phyloP scores from a whole-genome alignment of 2,329 filamentous ascomycete genomes.

The Fusarium euwallaceae region DNA sequence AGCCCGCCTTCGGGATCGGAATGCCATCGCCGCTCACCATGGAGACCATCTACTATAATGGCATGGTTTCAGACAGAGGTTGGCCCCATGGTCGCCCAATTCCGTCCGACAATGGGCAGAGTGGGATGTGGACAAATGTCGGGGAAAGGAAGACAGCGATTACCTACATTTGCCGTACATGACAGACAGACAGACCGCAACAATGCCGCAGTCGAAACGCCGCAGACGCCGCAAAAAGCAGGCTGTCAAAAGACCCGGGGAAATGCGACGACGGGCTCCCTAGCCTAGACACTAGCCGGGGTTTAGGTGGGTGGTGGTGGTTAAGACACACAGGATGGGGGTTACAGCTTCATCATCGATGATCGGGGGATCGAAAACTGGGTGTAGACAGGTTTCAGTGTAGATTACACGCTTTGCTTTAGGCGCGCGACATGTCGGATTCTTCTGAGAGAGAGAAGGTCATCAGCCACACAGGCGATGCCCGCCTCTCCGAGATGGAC shows the following conservation, averaged over 20 bases:
- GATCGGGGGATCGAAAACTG: not conserved
- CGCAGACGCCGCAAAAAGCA: constrained; percentile 8
- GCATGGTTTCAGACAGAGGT: constrained; percentile 12
- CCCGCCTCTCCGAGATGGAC: constrained; percentile 21
- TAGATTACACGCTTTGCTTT: constrained; percentile 9
- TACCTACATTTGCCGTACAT: not conserved
- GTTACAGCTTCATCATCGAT: not conserved
- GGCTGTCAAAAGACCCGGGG: constrained; percentile 17
- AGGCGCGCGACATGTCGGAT: not conserved
- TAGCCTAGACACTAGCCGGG: not conserved
- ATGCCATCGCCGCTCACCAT: constrained; percentile 2
- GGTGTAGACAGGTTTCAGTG: not conserved
- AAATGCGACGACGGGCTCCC: not conserved
- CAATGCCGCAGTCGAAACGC: constrained; percentile 12
- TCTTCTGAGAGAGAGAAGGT: not conserved
- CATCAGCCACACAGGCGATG: constrained; percentile 22
- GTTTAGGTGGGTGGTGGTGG: too few relatives aligned
- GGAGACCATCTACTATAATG: not conserved
- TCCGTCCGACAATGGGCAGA: constrained; percentile 36
- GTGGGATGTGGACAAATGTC: not conserved
- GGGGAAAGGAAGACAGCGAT: not conserved
- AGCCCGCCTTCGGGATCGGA: constrained; percentile 11
- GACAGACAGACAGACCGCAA: not conserved
- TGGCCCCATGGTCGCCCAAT: constrained; percentile 29
- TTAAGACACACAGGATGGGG: not conserved